These are phyloP conservation scores for Lomentospora prolificans DNA, from an alignment of 2,329 filamentous ascomycete genomes.

Conservation along the genomic window DNA sequence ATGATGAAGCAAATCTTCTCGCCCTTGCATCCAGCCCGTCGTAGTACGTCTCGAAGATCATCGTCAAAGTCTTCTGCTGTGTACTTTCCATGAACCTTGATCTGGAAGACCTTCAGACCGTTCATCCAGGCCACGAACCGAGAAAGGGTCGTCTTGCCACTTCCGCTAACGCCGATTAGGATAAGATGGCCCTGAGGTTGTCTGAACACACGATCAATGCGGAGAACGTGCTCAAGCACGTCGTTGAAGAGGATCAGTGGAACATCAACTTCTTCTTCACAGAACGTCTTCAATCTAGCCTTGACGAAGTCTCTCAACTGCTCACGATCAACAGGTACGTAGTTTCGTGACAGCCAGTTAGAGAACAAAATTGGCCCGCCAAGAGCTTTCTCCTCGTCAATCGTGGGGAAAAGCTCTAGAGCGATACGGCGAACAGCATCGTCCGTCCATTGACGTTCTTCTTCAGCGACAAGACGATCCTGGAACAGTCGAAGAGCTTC, in stretches of 20 bases:
- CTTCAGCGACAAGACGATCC: slow-evolving; percentile 88
- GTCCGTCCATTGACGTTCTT: slow-evolving; percentile 91
- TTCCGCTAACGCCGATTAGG: slow-evolving; percentile 94
- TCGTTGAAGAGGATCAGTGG: slow-evolving; percentile 99
- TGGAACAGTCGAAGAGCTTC: slow-evolving; percentile 95
- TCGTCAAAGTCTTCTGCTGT: slow-evolving; percentile 98
- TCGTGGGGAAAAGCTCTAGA: slow-evolving; percentile 85
- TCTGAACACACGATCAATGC: slow-evolving; percentile 96
- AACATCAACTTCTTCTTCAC: slow-evolving; percentile 97
- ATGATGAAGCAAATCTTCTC: slow-evolving; percentile 99
- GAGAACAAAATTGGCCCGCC: slow-evolving; percentile 94
- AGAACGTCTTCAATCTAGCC: slow-evolving; percentile 93
- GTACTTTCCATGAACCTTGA: slow-evolving; percentile 99
- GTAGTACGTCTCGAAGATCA: slow-evolving; percentile 85
- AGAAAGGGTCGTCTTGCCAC: slow-evolving; percentile 95
- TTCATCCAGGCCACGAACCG: slow-evolving; percentile 99
- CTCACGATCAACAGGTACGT: slow-evolving; percentile 91
- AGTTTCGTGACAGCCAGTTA: slow-evolving; percentile 99
- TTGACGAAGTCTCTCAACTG: slow-evolving; percentile 95
- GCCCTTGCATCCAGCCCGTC: slow-evolving; percentile 90
- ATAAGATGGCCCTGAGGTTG: slow-evolving; percentile 98
- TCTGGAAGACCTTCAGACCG: slow-evolving; percentile 96
- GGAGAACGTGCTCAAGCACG: slow-evolving; percentile 92
- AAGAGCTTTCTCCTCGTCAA: slow-evolving; percentile 81
- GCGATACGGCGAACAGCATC: slow-evolving; percentile 81